phyloP scores from a whole-genome alignment of 2,329 filamentous ascomycete species.

The Trichoderma gracile region DNA sequence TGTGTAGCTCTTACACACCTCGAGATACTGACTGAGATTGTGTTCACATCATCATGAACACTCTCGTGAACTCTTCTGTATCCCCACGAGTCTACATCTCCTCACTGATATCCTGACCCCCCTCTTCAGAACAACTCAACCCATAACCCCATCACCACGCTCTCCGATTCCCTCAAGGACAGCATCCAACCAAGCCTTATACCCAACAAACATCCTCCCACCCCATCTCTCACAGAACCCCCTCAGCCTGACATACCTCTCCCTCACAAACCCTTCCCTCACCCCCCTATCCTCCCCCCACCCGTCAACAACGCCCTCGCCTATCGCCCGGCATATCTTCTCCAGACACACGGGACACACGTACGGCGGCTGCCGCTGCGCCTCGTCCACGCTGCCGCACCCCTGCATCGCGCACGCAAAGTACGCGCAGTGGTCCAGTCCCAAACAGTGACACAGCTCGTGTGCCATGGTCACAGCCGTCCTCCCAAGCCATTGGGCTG shows the following conservation, averaged over 20 bases:
- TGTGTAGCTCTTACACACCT: too few species aligned
- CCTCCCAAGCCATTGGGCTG: slow-evolving; percentile 58
- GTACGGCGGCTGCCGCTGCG: slow-evolving; percentile 63
- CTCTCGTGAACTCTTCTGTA: too few species aligned
- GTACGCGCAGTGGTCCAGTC: slow-evolving; percentile 65
- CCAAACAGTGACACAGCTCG: slow-evolving; percentile 68
- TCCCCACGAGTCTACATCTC: too few species aligned
- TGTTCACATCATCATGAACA: too few species aligned
- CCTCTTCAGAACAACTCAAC: not conserved
- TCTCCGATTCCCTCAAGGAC: not conserved
- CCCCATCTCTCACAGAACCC: slow-evolving; percentile 2
- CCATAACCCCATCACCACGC: not conserved
- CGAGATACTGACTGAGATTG: too few species aligned
- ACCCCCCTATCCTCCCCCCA: not conserved
- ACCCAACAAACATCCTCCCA: slow-evolving; percentile 21
- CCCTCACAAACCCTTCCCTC: slow-evolving; percentile 19
- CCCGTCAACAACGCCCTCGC: slow-evolving; percentile 7
- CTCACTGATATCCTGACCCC: not conserved
- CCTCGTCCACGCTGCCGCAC: slow-evolving; percentile 57
- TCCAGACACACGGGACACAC: slow-evolving; percentile 60
- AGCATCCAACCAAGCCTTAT: slow-evolving; percentile 22
- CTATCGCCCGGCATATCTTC: slow-evolving; percentile 46
- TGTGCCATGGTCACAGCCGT: slow-evolving; percentile 61
- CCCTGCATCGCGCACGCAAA: slow-evolving; percentile 67
- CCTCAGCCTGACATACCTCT: slow-evolving; percentile 24